Percentiles rank a stretch among this genome's conserved stretches.
Conservation (phyloP, 805 yeast genomes). For the Ogataea siamensis region DNA sequence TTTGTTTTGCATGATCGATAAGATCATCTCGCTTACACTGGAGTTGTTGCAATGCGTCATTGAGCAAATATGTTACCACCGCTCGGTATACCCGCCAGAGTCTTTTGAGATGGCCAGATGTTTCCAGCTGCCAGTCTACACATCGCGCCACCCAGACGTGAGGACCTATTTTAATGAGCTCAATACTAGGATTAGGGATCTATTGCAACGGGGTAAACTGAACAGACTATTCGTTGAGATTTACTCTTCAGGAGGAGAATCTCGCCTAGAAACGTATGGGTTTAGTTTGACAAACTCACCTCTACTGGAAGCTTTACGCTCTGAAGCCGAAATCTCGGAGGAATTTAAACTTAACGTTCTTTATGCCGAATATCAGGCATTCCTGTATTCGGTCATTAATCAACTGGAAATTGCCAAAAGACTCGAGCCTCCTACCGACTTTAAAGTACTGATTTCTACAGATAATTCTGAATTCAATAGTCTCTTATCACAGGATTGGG, state of each 20-base stretch:
- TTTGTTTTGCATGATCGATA: slow-evolving; percentile 10
- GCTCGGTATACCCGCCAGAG: slow-evolving; percentile 50
- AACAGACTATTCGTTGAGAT: slow-evolving; percentile 27
- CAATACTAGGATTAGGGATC: slow-evolving; percentile 22
- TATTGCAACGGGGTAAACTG: slow-evolving; percentile 25
- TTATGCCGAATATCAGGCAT: slow-evolving; percentile 28
- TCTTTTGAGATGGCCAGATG: slow-evolving; percentile 45
- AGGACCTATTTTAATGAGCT: slow-evolving; percentile 37
- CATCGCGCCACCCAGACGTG: slow-evolving; percentile 47
- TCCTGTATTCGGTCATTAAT: slow-evolving; percentile 26
- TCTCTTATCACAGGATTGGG: slow-evolving; percentile 25
- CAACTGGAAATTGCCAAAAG: slow-evolving; percentile 20
- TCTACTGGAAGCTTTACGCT: slow-evolving; percentile 21
- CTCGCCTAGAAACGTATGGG: slow-evolving; percentile 25
- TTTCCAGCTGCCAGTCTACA: slow-evolving; percentile 42
- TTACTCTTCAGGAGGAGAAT: slow-evolving; percentile 5
- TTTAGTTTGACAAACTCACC: slow-evolving; percentile 31
- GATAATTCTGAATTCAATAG: slow-evolving; percentile 17
- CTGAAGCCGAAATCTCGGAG: slow-evolving; percentile 12
- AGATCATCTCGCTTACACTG: slow-evolving; percentile 36
- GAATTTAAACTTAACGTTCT: slow-evolving; percentile 15
- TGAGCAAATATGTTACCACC: slow-evolving; percentile 54
- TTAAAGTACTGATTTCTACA: slow-evolving; percentile 27
- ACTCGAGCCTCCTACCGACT: slow-evolving; percentile 16
- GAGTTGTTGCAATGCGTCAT: slow-evolving; percentile 51